Evolutionary conservation across 768 basidiomycete genomes (phyloP), one percentile per base, ranked within the genome.

Genomic region (Neoboletus magnificus): DNA sequence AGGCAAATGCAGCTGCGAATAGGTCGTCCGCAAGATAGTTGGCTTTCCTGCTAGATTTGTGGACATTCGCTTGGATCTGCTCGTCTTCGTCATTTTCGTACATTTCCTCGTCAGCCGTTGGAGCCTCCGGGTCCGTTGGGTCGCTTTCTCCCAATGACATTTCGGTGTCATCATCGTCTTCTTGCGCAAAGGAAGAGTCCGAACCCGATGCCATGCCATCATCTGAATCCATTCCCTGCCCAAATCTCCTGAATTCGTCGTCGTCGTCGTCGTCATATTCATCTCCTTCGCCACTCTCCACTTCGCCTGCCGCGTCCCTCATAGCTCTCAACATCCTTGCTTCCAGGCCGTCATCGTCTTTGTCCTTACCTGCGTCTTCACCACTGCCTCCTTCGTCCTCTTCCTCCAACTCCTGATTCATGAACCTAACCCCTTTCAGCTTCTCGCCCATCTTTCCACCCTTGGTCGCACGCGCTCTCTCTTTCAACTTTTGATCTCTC

Each of bases 11-110:
- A 55, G 82, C 74, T 0, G 72, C 61, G 66, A 88, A 89, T 20
- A 87, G 73, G 57, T 85, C 81, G 62, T 87, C 86, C 2, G 85
- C 83, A 29, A 88, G 82, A 67, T 86, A 81, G 45, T 81, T 73
- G 4, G 74, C 65, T 50, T 76, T 74, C n/a, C 72, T 68, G 43
- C 72, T 67, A 32, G 44, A 46, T 32, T 25, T 57, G n/a, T 40
- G 43, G 45, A 22, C 32, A 13, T 42, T 54, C 45, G 25, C 37
- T 44, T 18, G 50, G 23, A 9, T 36, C 23, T 45, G 53, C n/a
- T 47, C 54, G 22, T 56, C 46, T 36, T 42, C 52, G 2, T 58
- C 50, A 37, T 58, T 63, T 23, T 56, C 62, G 11, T 59, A 53
- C 45, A 62, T 60, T 29, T 60, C 64, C 0, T 60, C 65, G 10